phyloP scores from a whole-genome alignment of 2,329 filamentous ascomycete genomes.

The Aureobasidium melanogenum region DNA sequence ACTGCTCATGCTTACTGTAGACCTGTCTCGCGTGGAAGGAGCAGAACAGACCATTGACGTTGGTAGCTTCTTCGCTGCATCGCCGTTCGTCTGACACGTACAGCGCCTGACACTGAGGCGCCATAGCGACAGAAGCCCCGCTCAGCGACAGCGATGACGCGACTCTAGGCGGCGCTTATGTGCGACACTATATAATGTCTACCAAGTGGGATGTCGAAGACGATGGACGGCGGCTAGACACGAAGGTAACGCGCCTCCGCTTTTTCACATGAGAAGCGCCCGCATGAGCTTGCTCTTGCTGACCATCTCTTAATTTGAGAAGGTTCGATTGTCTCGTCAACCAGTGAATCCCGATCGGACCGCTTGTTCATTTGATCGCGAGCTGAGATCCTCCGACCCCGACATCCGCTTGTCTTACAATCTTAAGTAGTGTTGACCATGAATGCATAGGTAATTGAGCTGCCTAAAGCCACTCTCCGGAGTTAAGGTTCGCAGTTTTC shows the following conservation, averaged over 20 bases:
- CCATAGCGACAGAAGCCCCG: not conserved
- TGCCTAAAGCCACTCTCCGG: not conserved
- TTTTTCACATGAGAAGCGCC: conserved; percentile 1
- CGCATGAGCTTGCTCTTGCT: not conserved
- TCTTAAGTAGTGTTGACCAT: not conserved
- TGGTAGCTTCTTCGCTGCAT: conserved; percentile 30
- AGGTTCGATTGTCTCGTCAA: not conserved
- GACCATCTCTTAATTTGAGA: not conserved
- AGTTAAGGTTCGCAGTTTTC: not conserved
- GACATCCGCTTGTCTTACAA: not conserved
- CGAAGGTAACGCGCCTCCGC: not conserved
- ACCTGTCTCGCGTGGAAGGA: conserved; percentile 34
- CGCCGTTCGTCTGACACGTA: conserved; percentile 30
- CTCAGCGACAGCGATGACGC: too few species aligned
- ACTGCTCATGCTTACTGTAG: conserved; percentile 16
- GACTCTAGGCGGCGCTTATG: not conserved
- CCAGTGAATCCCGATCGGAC: not conserved
- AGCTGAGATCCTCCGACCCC: not conserved
- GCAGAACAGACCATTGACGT: conserved; percentile 35
- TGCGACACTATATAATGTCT: not conserved
- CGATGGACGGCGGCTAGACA: not conserved
- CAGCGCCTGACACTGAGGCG: conserved; percentile 18
- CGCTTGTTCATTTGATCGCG: not conserved
- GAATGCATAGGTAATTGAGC: not conserved
- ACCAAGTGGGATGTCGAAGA: not conserved